Base-by-base conservation (phyloP, 192 early-diverging fungal genomes). In the Ambispora gerdemannii region DNA sequence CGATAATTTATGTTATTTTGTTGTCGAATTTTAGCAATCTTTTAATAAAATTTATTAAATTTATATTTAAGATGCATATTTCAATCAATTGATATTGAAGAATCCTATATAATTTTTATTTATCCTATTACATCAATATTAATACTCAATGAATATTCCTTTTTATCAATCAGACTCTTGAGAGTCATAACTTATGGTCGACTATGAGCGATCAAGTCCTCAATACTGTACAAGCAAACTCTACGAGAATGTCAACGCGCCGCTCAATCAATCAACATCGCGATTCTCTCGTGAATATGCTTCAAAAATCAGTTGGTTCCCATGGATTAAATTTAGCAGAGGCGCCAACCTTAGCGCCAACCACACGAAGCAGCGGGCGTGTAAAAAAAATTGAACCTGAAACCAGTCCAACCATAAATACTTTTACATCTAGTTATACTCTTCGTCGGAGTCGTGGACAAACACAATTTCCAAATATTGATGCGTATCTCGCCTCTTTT, bases 401-500 rank as follows among this genome's bases (percentile, higher is more conserved):
- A 4, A 33, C 59, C 15, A 56, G 70, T 53, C 3, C 36, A 2
- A 17, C 35, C 19, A 43, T 20, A 10, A 30, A 36, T 4, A 11
- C 25, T 20, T 30, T 31, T 32, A n/a, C 28, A 17, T 55, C 58
- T 49, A 49, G 56, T 3, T 31, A 52, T 36, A 64, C 74, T 8
- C 70, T 70, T 36, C 77, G 73, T 27, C 64, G 67, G 15, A 43
- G 38, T 27, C 47, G 72, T 13, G 50, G 67, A n/a, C 74, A 76
- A 30, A 52, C 71, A 33, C 74, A 80, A 61, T 80, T 67, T 53
- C 66, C 63, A 27, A 78, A 65, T n/a, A 51, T 86, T 30, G 78
- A 74, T 7, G 74, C 56, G 11, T 86, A 80, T 71, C 61, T 89
- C 7, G 60, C 59, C 13, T 86, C 89, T 0, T 89, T 88, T 71